Evolutionary conservation across 108 stramenopile genomes (phyloP).

Genomic region (Aurantiochytrium sp.): DNA sequence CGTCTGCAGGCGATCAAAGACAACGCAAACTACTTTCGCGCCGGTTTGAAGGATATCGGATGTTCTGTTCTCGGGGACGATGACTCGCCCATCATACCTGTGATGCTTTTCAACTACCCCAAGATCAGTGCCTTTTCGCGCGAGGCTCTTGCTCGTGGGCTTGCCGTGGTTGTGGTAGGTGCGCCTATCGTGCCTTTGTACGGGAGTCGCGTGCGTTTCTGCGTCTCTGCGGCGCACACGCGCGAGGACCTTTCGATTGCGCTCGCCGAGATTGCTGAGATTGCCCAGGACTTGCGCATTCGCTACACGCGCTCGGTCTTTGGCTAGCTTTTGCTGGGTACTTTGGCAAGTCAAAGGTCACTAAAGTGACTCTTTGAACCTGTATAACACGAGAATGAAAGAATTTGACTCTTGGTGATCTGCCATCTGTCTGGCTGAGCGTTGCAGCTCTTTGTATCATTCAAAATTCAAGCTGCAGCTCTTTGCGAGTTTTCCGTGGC

Average conservation of each 20-base stretch:
- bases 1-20: constrained; percentile 82
- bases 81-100: constrained; percentile 92
- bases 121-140: constrained; percentile 95
- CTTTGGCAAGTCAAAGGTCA: too few species aligned
- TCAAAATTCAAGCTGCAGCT: too few species aligned
- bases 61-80: constrained; percentile 86
- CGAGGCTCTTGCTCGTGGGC: constrained; percentile 84
- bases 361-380: too few species aligned
- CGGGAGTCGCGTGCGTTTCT: constrained; percentile 79
- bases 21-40: constrained; percentile 93
- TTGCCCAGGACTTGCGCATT: constrained; percentile 15
- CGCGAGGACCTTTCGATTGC: constrained; percentile 77
- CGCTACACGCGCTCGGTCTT: not conserved
- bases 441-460: too few species aligned
- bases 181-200: constrained; percentile 89
- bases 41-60: constrained; percentile 80
- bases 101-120: constrained; percentile 91
- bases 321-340: not conserved
- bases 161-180: constrained; percentile 97
- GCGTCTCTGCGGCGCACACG: constrained; percentile 93
- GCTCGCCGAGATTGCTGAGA: constrained; percentile 74
- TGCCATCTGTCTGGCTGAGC: too few species aligned
- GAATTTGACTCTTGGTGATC: not conserved
- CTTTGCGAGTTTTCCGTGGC: too few species aligned
- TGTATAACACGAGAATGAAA: too few species aligned